Conservation (phyloP, 805 yeast genomes). For the Ascoidea rubescens region DNA sequence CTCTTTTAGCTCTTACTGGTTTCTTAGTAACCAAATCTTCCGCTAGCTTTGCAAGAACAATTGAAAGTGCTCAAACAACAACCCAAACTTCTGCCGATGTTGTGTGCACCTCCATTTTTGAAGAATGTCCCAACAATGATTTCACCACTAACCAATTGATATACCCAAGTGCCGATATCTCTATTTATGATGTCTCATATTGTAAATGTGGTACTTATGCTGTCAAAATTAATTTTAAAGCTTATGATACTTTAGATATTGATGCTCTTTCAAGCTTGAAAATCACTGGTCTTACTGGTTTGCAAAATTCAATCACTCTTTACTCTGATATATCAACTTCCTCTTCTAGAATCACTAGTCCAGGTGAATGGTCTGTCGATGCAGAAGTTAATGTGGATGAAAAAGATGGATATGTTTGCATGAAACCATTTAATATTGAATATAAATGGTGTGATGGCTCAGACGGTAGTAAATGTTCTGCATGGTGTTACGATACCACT, state of each 20-base stretch:
- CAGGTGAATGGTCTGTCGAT: constrained; percentile 6
- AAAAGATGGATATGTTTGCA: constrained; percentile 3
- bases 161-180: constrained; percentile 8
- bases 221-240: constrained; percentile 9
- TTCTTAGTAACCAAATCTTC: too few species aligned
- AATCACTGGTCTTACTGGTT: constrained; percentile 7
- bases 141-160: neutral
- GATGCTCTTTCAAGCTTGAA: constrained; percentile 11
- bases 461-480: constrained; percentile 9
- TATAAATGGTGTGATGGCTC: constrained; percentile 13
- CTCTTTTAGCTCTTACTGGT: too few species aligned
- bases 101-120: neutral
- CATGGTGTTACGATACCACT: constrained; percentile 12
- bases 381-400: neutral
- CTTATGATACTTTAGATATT: constrained; percentile 7
- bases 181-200: constrained; percentile 9
- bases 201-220: constrained; percentile 8
- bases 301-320: constrained; percentile 1
- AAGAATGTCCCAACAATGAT: neutral
- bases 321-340: constrained; percentile 8
- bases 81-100: neutral
- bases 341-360: constrained; percentile 2
- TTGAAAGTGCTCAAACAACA: too few species aligned
- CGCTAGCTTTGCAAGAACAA: too few species aligned
- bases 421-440: constrained; percentile 12